Conservation (phyloP, 306 rosid genomes). For the Myrica gale region DNA sequence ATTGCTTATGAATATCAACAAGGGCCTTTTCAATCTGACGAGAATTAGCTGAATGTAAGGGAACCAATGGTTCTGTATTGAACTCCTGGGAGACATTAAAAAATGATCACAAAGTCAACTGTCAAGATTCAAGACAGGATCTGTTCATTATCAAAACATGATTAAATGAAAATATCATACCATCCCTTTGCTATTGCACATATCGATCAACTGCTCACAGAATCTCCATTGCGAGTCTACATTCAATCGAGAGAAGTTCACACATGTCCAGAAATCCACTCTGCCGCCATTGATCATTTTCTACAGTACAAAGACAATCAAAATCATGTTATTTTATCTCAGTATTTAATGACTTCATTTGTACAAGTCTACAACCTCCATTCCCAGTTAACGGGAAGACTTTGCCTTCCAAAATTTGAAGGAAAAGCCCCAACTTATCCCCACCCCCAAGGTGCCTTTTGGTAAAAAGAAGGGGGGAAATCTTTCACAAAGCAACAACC, state of each 20-base stretch:
- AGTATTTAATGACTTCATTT: no score
- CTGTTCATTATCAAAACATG: background rate
- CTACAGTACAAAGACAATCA: conserved; percentile 32
- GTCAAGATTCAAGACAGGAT: background rate
- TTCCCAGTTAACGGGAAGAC: background rate
- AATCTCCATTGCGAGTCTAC: conserved; percentile 19
- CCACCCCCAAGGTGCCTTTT: no score
- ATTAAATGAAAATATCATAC: conserved; percentile 36
- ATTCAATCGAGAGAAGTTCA: conserved; percentile 44
- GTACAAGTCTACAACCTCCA: background rate
- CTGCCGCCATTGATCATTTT: conserved; percentile 67
- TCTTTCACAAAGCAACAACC: no score
- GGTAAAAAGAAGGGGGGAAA: no score
- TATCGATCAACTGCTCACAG: conserved; percentile 31
- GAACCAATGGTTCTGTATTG: conserved; percentile 35
- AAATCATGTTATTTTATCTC: background rate
- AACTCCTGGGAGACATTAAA: conserved; percentile 36
- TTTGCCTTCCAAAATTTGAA: background rate
- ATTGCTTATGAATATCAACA: conserved; percentile 27
- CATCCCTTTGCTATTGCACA: conserved; percentile 73
- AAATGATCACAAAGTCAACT: background rate
- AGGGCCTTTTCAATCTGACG: conserved; percentile 44
- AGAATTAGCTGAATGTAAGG: conserved; percentile 13
- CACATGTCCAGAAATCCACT: conserved; percentile 50
- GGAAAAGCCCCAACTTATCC: no score